Percentiles rank a stretch among this genome's conserved stretches.
Conservation (phyloP, 2,329 filamentous ascomycete genomes). For the Beauveria scarabaeidicola region DNA sequence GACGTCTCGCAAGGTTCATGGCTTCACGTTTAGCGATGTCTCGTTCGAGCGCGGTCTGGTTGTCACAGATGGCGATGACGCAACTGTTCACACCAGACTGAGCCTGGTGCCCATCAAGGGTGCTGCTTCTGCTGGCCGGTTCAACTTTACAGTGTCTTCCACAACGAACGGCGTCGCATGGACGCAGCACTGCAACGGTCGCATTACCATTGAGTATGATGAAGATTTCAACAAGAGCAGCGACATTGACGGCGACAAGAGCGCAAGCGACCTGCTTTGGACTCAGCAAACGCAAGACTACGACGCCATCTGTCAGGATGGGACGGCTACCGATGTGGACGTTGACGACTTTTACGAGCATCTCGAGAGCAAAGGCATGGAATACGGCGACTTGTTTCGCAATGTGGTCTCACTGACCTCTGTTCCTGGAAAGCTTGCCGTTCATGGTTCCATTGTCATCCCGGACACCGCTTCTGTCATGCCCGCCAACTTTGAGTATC, state of each 20-base stretch:
- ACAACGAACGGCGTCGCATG: not conserved
- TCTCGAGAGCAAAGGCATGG: constrained; percentile 13
- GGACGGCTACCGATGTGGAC: not conserved
- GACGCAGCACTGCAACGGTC: not conserved
- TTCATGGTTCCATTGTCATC: constrained; percentile 11
- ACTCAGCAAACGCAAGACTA: not conserved
- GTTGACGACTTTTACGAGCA: constrained; percentile 13
- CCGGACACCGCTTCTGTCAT: constrained; percentile 33
- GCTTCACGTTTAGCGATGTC: not conserved
- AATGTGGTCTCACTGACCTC: constrained; percentile 10
- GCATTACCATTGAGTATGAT: not conserved
- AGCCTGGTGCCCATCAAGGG: not conserved
- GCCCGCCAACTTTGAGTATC: constrained; percentile 33
- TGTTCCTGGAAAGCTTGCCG: not conserved
- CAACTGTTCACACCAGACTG: not conserved
- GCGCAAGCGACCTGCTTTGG: not conserved
- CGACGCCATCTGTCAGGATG: not conserved
- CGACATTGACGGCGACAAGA: not conserved
- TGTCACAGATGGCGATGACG: not conserved
- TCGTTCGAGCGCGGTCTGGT: not conserved
- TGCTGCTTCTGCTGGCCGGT: not conserved
- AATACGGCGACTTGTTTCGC: constrained; percentile 15
- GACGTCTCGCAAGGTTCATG: not conserved
- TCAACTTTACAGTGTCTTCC: not conserved
- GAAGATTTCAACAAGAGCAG: not conserved